These are phyloP conservation scores for Chondrostereum purpureum DNA, from an alignment of 1,284 basidiomycete species.

Conservation along the genomic window DNA sequence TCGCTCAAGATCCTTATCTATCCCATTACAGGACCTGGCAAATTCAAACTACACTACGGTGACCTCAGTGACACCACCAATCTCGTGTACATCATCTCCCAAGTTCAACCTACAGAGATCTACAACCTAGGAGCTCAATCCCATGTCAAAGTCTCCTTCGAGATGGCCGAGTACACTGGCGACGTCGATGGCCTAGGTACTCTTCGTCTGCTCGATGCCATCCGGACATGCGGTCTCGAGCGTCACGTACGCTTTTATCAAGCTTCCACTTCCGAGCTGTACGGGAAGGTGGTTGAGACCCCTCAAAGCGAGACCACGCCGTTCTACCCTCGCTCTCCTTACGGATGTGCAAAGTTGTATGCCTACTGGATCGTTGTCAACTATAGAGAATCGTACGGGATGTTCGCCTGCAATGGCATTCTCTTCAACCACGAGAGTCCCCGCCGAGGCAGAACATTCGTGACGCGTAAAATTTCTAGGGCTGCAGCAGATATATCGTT, in stretches of 20 bases:
- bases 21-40: conserved; percentile 50
- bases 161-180: conserved; percentile 95
- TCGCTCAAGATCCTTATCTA: conserved; percentile 5
- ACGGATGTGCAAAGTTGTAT: conserved; percentile 88
- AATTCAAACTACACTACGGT: conserved; percentile 86
- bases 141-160: conserved; percentile 95
- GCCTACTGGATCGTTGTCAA: conserved; percentile 88
- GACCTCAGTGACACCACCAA: conserved; percentile 91
- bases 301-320: conserved; percentile 90
- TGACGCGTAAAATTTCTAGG: conserved; percentile 87
- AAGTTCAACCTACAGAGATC: conserved; percentile 86
- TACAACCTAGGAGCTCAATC: conserved; percentile 96
- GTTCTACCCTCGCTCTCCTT: conserved; percentile 89
- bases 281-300: conserved; percentile 87
- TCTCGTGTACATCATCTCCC: conserved; percentile 87
- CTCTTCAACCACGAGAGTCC: conserved; percentile 95
- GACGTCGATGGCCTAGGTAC: conserved; percentile 91
- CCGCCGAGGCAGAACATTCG: conserved; percentile 84
- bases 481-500: conserved; percentile 85
- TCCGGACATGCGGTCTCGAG: conserved; percentile 86
- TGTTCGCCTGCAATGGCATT: conserved; percentile 89
- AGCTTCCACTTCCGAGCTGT: conserved; percentile 90
- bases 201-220: conserved; percentile 84
- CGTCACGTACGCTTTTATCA: conserved; percentile 87
- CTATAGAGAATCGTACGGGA: conserved; percentile 87